phyloP scores from a whole-genome alignment of 371 early-diverging fungal species.

The Circinella minor region DNA sequence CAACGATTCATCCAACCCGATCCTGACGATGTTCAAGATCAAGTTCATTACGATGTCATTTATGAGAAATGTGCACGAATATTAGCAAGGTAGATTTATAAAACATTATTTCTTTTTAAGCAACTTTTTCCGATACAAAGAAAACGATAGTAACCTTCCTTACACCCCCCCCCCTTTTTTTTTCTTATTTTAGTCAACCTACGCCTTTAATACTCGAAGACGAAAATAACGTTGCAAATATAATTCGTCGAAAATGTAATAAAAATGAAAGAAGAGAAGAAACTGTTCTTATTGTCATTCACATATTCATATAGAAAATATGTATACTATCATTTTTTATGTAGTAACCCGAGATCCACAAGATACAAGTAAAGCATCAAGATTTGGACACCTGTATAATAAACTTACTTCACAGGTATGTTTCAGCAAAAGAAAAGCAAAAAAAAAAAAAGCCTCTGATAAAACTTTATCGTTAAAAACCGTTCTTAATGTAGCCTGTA shows the following conservation, averaged over 20 bases:
- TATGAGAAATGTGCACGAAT: constrained; percentile 49
- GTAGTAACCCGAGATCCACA: constrained; percentile 56
- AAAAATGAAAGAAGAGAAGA: neutral
- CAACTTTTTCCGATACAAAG: neutral
- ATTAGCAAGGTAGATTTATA: constrained; percentile 42
- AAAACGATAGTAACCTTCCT: neutral
- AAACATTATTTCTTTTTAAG: neutral
- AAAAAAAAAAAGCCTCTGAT: neutral
- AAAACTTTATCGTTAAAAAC: neutral
- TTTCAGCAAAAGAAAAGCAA: neutral
- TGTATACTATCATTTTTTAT: neutral
- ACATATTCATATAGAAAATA: neutral
- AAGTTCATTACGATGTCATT: constrained; percentile 29
- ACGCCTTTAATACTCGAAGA: constrained; percentile 64
- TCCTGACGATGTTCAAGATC: constrained; percentile 14
- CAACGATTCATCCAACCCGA: constrained; percentile 13
- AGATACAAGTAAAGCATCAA: constrained; percentile 58
- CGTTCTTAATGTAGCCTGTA: constrained; percentile 37
- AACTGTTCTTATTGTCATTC: neutral
- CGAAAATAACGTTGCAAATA: constrained; percentile 64
- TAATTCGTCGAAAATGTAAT: constrained; percentile 72
- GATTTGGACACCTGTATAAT: constrained; percentile 68
- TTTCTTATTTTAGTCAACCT: constrained; percentile 50
- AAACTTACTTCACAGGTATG: constrained; percentile 64
- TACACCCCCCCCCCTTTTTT: neutral